phyloP scores from a whole-genome alignment of 371 early-diverging fungal species.

The Dinochytrium kinnereticum region DNA sequence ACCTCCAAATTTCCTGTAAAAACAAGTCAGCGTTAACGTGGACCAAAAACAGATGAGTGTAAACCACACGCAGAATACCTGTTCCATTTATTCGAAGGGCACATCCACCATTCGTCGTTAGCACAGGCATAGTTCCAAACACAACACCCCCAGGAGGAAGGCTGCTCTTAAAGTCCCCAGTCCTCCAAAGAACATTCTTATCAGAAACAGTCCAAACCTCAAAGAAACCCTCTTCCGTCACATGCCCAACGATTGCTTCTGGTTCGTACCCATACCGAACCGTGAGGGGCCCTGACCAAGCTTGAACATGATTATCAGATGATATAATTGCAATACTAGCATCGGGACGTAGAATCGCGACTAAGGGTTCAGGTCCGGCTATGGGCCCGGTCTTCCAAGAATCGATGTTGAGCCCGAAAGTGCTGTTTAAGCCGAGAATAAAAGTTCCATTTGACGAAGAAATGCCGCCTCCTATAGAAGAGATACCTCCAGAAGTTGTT shows the following conservation, averaged over 20 bases:
- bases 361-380: neutral
- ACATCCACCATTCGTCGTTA: neutral
- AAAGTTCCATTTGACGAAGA: neutral
- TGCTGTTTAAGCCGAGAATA: neutral
- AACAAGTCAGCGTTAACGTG: too few species aligned
- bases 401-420: neutral
- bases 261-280: neutral
- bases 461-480: conserved; percentile 2
- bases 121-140: neutral
- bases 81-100: neutral
- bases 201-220: neutral
- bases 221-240: neutral
- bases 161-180: neutral
- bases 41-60: neutral
- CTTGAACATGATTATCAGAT: neutral
- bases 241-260: neutral
- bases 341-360: neutral
- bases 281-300: conserved; percentile 7
- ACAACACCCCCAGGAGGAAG: neutral
- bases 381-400: neutral
- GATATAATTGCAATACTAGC: neutral
- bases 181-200: neutral
- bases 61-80: neutral
- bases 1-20: conserved; percentile 7
- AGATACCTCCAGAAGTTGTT: neutral